Conservation (phyloP, 2,329 filamentous ascomycete genomes). For the Lasiodiplodia sp. region DNA sequence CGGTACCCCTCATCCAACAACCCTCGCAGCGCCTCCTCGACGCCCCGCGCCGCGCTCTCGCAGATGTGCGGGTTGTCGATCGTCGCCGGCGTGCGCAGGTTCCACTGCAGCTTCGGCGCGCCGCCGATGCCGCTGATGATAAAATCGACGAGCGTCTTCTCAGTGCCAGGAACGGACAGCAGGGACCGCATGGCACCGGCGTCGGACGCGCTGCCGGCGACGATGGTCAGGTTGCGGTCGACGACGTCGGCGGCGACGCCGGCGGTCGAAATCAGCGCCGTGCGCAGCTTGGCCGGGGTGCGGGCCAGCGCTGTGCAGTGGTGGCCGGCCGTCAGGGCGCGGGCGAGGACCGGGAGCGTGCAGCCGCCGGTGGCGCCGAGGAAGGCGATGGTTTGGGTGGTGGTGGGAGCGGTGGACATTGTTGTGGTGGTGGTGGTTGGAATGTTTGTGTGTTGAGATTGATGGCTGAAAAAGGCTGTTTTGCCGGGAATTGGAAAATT, state of each 20-base stretch:
- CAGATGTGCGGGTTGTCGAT: constrained; percentile 47
- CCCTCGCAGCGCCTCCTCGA: constrained; percentile 42
- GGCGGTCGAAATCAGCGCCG: constrained; percentile 49
- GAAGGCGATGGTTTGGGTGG: constrained; percentile 53
- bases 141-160: constrained; percentile 46
- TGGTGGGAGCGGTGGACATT: constrained; percentile 33
- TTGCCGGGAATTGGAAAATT: neutral
- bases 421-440: constrained; percentile 6
- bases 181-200: constrained; percentile 49
- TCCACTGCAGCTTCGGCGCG: constrained; percentile 38
- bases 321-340: constrained; percentile 54
- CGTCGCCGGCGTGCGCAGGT: constrained; percentile 39
- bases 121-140: constrained; percentile 59
- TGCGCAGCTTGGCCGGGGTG: constrained; percentile 57
- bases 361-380: constrained; percentile 62
- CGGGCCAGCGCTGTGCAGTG: constrained; percentile 50
- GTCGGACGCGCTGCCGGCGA: constrained; percentile 57
- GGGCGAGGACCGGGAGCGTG: constrained; percentile 52
- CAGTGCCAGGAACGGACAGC: constrained; percentile 32
- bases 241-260: constrained; percentile 47
- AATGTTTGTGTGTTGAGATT: neutral
- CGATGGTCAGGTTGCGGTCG: constrained; percentile 54
- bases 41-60: constrained; percentile 39
- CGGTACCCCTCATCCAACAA: constrained; percentile 29
- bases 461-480: neutral